Evolutionary conservation across 192 early-diverging fungal genomes (phyloP), one percentile per base, ranked within the genome.

Genomic region (Gonapodya prolifera): DNA sequence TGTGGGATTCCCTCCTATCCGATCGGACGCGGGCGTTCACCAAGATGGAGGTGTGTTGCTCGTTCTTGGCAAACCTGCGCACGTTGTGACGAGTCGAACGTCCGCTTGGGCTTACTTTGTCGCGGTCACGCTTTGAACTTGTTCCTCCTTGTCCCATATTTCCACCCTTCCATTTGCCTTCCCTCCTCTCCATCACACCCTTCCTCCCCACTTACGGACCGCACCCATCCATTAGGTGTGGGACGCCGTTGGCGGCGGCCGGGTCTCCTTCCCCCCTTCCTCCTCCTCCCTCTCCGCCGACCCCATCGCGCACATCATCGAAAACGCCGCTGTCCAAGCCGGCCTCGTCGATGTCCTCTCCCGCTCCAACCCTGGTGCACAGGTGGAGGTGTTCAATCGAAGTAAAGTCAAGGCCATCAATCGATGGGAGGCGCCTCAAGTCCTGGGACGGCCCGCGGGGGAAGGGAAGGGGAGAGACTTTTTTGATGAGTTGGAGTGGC

Each of bases 241-340:
- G 92, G 93, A 95, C 83, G 90, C 87, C 0, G 79, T 90, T 1
- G 88, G 85, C 35, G 84, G 86, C 8, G 92, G 91, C 8, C 76
- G 81, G 45, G 85, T 96, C 31, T 79, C 80, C 33, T 96, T 94
- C n/a, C 33, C 45, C 18, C 73, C 69, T 30, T n/a, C 77, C 23
- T 75, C 70, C 30, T 28, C 35, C n/a, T 33, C 45, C 18, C 73
- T 69, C 32, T n/a, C 77, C 23, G 76, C 70, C 30, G 34, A 2
- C 18, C 78, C 88, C 70, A 87, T 95, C 35, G 96, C 94, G 2
- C 93, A 84, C 77, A 96, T 98, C 85, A 86, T 95, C 28, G 95
- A 98, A 81, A 98, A 96, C 78, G 80, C 89, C 75, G 88, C 92
- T 82, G 81, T 97, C 32, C 93, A 94, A 75, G 79, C 85, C 29